phyloP scores from a whole-genome alignment of 2,329 filamentous ascomycete genomes.

The Fusarium armeniacum region DNA sequence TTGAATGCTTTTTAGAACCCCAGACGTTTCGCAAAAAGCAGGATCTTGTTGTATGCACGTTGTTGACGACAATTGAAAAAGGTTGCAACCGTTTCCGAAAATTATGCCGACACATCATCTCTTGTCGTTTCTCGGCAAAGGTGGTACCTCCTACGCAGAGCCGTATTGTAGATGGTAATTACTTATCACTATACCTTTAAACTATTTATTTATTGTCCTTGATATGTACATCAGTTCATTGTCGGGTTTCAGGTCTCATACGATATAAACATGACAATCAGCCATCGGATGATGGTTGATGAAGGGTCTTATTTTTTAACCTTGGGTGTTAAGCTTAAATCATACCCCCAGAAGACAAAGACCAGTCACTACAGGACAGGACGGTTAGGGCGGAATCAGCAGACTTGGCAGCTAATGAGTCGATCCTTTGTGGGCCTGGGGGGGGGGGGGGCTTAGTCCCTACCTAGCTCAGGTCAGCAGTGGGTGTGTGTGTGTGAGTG shows the following conservation, averaged over 20 bases:
- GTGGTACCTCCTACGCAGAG: not conserved
- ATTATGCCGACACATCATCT: not conserved
- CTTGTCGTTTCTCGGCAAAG: not conserved
- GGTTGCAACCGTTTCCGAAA: conserved; percentile 23
- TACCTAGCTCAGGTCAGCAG: not conserved
- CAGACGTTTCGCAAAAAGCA: not conserved
- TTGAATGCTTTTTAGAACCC: not conserved
- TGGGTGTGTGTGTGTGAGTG: too few species aligned
- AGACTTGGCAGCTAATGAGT: conserved; percentile 25
- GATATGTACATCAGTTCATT: not conserved
- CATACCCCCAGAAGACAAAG: not conserved
- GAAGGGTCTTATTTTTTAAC: conserved; percentile 17
- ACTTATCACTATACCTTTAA: not conserved
- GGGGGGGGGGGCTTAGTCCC: conserved; percentile 12
- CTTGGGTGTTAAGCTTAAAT: conserved; percentile 37
- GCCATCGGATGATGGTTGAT: not conserved
- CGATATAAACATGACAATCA: conserved; percentile 1
- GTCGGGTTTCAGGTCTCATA: not conserved
- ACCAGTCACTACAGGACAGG: not conserved
- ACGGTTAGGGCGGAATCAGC: conserved; percentile 34
- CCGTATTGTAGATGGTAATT: not conserved
- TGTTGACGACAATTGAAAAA: not conserved
- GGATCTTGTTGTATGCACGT: not conserved
- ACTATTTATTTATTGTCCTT: not conserved
- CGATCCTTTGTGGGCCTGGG: conserved; percentile 17